Evolutionary conservation across 306 rosid species (phyloP).

Genomic region (Medicago lupulina): DNA sequence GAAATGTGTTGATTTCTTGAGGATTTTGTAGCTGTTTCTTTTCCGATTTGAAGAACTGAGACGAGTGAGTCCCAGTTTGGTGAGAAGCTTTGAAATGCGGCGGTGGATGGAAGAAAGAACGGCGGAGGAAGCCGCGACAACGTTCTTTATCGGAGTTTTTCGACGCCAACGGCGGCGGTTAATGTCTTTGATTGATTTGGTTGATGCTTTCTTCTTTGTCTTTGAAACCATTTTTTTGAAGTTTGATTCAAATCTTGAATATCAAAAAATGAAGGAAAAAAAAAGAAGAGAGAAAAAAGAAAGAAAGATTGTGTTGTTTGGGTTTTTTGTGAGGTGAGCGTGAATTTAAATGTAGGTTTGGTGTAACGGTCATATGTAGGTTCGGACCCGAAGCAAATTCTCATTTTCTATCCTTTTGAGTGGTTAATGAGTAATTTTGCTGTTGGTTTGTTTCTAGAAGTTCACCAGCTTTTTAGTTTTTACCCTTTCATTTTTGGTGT

Average conservation of each 20-base stretch:
- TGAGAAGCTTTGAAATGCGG: constrained; percentile 75
- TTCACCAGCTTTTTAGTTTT: neutral
- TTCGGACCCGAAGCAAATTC: constrained; percentile 65
- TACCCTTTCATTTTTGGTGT: neutral
- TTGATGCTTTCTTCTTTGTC: constrained; percentile 64
- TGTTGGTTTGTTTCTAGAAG: neutral
- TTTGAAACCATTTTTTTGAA: constrained; percentile 68
- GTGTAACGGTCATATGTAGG: constrained; percentile 77
- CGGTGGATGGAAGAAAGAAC: constrained; percentile 71
- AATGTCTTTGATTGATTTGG: constrained; percentile 57
- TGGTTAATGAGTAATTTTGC: neutral
- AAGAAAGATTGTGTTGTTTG: neutral
- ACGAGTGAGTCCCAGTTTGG: constrained; percentile 52
- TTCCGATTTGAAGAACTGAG: constrained; percentile 52
- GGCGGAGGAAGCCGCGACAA: constrained; percentile 56
- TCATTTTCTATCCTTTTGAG: neutral
- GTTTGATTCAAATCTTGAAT: neutral
- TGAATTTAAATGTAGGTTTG: constrained; percentile 63
- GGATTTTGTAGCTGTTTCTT: constrained; percentile 57
- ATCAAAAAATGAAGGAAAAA: neutral
- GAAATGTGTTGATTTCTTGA: constrained; percentile 51
- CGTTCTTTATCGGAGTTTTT: constrained; percentile 62
- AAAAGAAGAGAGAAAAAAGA: constrained; percentile 1
- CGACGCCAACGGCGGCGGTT: constrained; percentile 60
- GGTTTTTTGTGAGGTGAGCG: neutral